Percentiles rank a stretch among this genome's conserved stretches.
phyloP scores from a whole-genome alignment of 2,329 filamentous ascomycete genomes.

The Penicillium sp. region DNA sequence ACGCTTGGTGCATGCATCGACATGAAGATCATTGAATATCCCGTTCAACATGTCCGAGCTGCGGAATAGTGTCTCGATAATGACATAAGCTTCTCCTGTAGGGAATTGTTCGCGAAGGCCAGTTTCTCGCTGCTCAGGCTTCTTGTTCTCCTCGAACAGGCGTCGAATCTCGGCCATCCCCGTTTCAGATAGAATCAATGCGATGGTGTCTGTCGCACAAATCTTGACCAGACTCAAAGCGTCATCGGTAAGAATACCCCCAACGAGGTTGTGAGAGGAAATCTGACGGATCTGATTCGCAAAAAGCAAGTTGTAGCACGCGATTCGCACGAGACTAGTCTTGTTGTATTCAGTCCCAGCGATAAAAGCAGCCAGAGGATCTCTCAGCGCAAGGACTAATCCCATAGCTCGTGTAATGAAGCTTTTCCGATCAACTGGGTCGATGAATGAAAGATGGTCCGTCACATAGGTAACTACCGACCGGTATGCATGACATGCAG shows the following conservation, averaged over 20 bases:
- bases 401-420: slow-evolving; percentile 50
- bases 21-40: slow-evolving; percentile 53
- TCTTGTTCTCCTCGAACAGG: slow-evolving; percentile 55
- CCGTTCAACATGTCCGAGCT: slow-evolving; percentile 35
- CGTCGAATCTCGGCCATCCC: slow-evolving; percentile 46
- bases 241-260: slow-evolving; percentile 29
- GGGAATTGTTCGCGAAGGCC: slow-evolving; percentile 56
- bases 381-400: slow-evolving; percentile 49
- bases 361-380: slow-evolving; percentile 37
- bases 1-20: slow-evolving; percentile 36
- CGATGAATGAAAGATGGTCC: slow-evolving; percentile 58
- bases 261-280: slow-evolving; percentile 42
- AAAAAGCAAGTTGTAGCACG: slow-evolving; percentile 45
- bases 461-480: slow-evolving; percentile 58
- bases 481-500: slow-evolving; percentile 39
- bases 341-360: slow-evolving; percentile 26
- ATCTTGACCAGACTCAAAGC: slow-evolving; percentile 41
- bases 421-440: slow-evolving; percentile 58
- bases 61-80: slow-evolving; percentile 53
- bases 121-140: slow-evolving; percentile 49
- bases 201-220: slow-evolving; percentile 46
- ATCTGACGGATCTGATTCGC: slow-evolving; percentile 49
- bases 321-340: slow-evolving; percentile 30
- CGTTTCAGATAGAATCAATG: slow-evolving; percentile 38
- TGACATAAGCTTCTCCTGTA: slow-evolving; percentile 54